Evolutionary conservation across 2,329 filamentous ascomycete genomes (phyloP), one percentile per base, ranked within the genome.

Genomic region (Aspergillus ochraceoroseus): DNA sequence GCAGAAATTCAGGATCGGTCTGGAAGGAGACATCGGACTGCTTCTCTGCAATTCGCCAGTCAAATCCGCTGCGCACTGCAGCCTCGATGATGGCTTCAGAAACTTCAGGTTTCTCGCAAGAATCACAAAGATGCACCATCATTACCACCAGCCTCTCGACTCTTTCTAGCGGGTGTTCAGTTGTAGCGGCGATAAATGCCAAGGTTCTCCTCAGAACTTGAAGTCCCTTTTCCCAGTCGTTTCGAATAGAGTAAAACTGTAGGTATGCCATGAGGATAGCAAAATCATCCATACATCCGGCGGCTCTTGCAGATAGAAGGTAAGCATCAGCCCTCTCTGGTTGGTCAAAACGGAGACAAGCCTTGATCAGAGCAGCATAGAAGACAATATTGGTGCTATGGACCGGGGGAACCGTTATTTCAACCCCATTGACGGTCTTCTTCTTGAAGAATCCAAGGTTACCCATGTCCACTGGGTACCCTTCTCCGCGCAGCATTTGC

Each of bases 271-370:
- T 60, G 11, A 69, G 46, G n/a, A 61, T 63, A 11, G 52, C 46
- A 41, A 61, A 59, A 22, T 61, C 59, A 34, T 68, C 66, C 38
- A 59, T 55, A 38, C 62, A 66, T 5, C 66, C 65, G 6, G 52
- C 48, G 5, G 53, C 46, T 15, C 65, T 57, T 25, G 59, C 57
- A 23, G 57, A 54, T 25, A 64, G 55, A n/a, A 65, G 54, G 54
- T 61, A 69, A 4, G 65, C 65, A 28, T 68, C 60, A 7, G 65
- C 66, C 49, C 59, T 57, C 20, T 67, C 57, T 3, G 61, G 59
- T 32, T 68, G 65, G 22, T 68, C 56, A 23, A 69, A 68, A 7
- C 62, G 56, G n/a, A 69, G 52, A 20, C 59, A 58, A 11, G 61
- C 55, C 3, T 55, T 51, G 23, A 69, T 65, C 8, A 69, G 51